A percentile compares a stretch with the other conserved stretches of the same genome.
phyloP scores from a whole-genome alignment of 164 flowering plant genomes.

The Litsea cubeba region DNA sequence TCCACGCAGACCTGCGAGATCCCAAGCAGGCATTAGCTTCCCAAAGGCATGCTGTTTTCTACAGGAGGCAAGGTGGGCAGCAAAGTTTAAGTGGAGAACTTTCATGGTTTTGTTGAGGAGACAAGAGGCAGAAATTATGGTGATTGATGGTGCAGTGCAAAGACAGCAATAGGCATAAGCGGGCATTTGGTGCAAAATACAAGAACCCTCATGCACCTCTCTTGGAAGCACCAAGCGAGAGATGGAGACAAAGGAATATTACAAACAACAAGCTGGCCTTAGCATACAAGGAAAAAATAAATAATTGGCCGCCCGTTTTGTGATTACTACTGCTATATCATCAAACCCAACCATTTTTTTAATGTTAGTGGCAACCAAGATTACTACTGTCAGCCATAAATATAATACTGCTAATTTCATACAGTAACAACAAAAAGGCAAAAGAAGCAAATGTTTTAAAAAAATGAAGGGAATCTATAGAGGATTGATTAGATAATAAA shows the following conservation, averaged over 20 bases:
- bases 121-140: constrained; percentile 70
- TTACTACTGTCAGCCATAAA: not conserved
- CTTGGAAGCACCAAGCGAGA: constrained; percentile 15
- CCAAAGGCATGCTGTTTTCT: constrained; percentile 12
- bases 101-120: constrained; percentile 78
- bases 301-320: not conserved
- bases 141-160: constrained; percentile 26
- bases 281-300: not conserved
- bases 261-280: not conserved
- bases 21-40: constrained; percentile 9
- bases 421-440: constrained; percentile 5
- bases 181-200: constrained; percentile 33
- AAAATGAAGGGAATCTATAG: not conserved
- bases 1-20: constrained; percentile 14
- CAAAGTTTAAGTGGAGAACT: constrained; percentile 40
- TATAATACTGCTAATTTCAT: not conserved
- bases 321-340: not conserved
- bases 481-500: not conserved
- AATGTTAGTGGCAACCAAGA: constrained; percentile 5
- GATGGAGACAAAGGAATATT: constrained; percentile 12
- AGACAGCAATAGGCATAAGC: constrained; percentile 39
- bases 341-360: not conserved
- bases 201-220: constrained; percentile 40
- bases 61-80: constrained; percentile 33
- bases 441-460: not conserved